A percentile compares a stretch with the other conserved stretches of the same genome.
phyloP scores from a whole-genome alignment of 1,284 basidiomycete species.

The Cyathus pygmaeus region DNA sequence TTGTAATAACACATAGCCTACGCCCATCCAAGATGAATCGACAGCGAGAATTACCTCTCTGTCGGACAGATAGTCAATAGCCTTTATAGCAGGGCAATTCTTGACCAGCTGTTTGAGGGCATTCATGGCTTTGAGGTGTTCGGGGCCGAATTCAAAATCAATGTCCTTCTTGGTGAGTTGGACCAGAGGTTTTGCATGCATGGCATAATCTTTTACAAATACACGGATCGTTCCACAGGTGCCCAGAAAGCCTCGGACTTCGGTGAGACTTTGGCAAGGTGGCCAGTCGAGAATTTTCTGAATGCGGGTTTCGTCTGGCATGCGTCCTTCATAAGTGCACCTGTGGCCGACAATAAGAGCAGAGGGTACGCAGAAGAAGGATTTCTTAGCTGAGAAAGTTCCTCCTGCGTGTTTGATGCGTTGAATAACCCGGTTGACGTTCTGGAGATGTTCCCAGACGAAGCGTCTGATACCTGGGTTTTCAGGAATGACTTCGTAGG shows the following conservation, averaged over 20 bases:
- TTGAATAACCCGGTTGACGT: conserved; percentile 33
- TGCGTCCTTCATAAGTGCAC: conserved; percentile 23
- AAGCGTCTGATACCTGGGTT: conserved; percentile 43
- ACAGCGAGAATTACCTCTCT: conserved; percentile 39
- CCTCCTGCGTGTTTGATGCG: conserved; percentile 18
- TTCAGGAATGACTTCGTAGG: conserved; percentile 30
- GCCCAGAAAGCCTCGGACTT: conserved; percentile 20
- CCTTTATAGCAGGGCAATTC: conserved; percentile 32
- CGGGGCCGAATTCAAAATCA: conserved; percentile 34
- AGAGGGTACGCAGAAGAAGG: conserved; percentile 20
- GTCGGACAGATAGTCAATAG: conserved; percentile 37
- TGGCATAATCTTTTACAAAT: conserved; percentile 29
- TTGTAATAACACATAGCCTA: conserved; percentile 35
- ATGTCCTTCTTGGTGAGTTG: conserved; percentile 32
- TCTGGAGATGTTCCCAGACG: conserved; percentile 48
- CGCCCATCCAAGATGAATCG: conserved; percentile 44
- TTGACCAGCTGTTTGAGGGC: conserved; percentile 35
- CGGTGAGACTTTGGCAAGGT: conserved; percentile 4
- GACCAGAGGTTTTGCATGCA: conserved; percentile 30
- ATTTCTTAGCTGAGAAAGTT: conserved; percentile 29
- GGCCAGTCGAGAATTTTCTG: conserved; percentile 16
- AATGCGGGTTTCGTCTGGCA: conserved; percentile 9
- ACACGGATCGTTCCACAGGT: conserved; percentile 21
- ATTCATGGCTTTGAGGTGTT: conserved; percentile 33
- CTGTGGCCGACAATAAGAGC: conserved; percentile 22